phyloP scores from a whole-genome alignment of 2,329 filamentous ascomycete species.

The Aspergillus melleus region DNA sequence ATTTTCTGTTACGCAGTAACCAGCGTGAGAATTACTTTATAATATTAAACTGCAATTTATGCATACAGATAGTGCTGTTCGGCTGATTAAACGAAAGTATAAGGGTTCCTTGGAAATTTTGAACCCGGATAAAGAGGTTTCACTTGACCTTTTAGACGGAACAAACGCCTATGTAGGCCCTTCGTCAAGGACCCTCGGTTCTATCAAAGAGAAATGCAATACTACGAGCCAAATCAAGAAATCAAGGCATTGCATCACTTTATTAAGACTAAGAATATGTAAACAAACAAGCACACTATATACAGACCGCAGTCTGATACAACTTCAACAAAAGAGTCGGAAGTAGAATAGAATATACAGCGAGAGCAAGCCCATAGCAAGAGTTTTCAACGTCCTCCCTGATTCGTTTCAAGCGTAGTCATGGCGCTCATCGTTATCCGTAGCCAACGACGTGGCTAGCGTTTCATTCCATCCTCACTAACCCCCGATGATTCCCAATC shows the following conservation, averaged over 20 bases:
- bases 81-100: too few relatives aligned
- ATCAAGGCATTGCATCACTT: neutral
- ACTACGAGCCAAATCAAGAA: neutral
- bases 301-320: conserved; percentile 3
- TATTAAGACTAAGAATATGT: conserved; percentile 1
- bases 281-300: neutral
- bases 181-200: too few relatives aligned
- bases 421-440: conserved; percentile 3
- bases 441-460: neutral
- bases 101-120: too few relatives aligned
- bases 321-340: neutral
- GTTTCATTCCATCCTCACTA: neutral
- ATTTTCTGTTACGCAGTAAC: too few relatives aligned
- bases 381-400: neutral
- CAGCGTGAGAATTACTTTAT: too few relatives aligned
- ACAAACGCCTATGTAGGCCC: too few relatives aligned
- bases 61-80: too few relatives aligned
- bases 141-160: too few relatives aligned
- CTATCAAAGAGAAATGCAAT: too few relatives aligned
- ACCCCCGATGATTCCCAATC: too few relatives aligned
- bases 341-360: conserved; percentile 10
- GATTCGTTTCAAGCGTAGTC: neutral
- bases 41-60: too few relatives aligned
- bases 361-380: conserved; percentile 2
- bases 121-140: too few relatives aligned